Evolutionary conservation across 345 rosid genomes (phyloP).

Genomic region (Lepidium didymum): DNA sequence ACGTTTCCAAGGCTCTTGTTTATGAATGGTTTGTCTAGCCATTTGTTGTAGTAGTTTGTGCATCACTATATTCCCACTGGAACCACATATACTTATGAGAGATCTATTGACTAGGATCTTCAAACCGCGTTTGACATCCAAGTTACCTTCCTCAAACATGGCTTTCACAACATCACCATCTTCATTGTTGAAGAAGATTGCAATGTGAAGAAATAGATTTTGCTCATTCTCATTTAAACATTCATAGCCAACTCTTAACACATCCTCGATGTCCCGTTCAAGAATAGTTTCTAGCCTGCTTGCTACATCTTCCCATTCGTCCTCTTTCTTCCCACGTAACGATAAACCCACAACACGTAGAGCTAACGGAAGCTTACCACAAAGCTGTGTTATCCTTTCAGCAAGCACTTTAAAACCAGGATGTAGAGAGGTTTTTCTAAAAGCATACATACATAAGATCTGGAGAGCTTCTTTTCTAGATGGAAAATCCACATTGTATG

Average conservation of each 20-base stretch:
- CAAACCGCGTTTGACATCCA: not conserved
- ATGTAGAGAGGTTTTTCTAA: not conserved
- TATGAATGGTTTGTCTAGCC: not conserved
- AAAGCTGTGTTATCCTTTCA: not conserved
- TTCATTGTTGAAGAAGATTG: slow-evolving; percentile 22
- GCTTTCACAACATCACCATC: not conserved
- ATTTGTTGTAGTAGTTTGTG: slow-evolving; percentile 29
- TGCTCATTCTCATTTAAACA: slow-evolving; percentile 1
- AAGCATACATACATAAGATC: not conserved
- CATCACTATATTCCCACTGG: not conserved
- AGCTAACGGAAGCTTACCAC: not conserved
- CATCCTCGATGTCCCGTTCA: not conserved
- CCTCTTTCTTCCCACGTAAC: not conserved
- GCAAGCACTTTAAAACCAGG: not conserved
- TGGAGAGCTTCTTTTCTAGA: not conserved
- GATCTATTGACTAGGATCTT: not conserved
- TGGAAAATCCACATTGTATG: not conserved
- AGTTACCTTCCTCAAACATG: not conserved
- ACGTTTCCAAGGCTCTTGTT: not conserved
- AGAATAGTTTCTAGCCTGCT: not conserved
- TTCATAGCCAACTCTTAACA: slow-evolving; percentile 27
- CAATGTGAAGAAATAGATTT: slow-evolving; percentile 26
- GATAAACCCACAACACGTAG: not conserved
- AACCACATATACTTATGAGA: not conserved
- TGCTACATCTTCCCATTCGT: slow-evolving; percentile 7